Evolutionary conservation across 148 eudicot genomes (phyloP), one percentile per base, ranked within the genome.

Genomic region (Rhododendron vialii): DNA sequence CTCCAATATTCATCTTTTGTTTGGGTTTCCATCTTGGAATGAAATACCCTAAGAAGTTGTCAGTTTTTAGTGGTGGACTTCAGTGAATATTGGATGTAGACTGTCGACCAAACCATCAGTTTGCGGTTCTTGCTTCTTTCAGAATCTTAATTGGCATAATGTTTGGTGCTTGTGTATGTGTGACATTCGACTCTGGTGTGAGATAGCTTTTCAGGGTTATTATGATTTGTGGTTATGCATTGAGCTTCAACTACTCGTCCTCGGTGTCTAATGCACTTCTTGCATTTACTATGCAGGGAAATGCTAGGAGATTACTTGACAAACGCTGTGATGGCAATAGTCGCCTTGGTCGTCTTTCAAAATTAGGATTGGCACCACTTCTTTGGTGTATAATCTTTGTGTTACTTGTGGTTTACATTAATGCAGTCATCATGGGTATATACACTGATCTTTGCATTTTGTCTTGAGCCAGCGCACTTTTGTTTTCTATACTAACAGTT

Each of bases 221-320:
- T 69, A 48, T 33, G 47, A 71, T 15, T 69, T 24, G 4, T 80
- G 65, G 83, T 59, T 15, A 53, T 81, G 22, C 67, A 30, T 13
- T 45, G 28, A 33, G 6, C 6, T 80, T 80, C 65, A 14, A 17
- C 4, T 48, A 48, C 55, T 67, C 55, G 43, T 69, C 38, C 26
- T 59, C n/a, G 36, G 36, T 67, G 24, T 36, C 30, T 80, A 75
- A 82, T 76, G 75, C 87, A 69, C 11, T 83, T 87, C 76, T 35
- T 71, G 76, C 41, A 30, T 71, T 14, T 48, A 67, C 84, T 84
- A 73, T 91, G 84, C 90, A 98, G 99, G 99, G 98, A 82, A 96
- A 96, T 91, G 99, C 99, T 76, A 92, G 98, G 84, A 92, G 91
- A 83, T 89, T 96, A 90, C 91, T 95, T 85, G 98, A 94, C 81